Conservation (phyloP, 2,329 filamentous ascomycete species). For the Chrysoporthe austroafricana region DNA sequence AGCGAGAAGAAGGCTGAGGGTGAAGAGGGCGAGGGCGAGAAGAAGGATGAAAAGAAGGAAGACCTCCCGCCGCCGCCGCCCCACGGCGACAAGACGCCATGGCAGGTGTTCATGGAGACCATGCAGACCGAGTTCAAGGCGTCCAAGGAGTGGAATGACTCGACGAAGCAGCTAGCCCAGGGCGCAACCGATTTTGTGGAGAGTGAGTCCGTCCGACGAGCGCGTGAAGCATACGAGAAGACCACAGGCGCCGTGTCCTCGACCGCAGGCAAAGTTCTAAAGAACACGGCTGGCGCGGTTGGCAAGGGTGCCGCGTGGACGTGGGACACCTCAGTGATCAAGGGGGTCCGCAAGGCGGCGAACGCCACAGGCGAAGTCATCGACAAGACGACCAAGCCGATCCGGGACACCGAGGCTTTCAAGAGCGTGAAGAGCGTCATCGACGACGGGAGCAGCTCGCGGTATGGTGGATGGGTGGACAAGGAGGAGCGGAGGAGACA, state of each 20-base stretch:
- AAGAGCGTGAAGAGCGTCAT: conserved; percentile 95
- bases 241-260: conserved; percentile 82
- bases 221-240: conserved; percentile 83
- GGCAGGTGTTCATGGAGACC: conserved; percentile 99
- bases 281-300: conserved; percentile 82
- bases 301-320: conserved; percentile 94
- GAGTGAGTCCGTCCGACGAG: conserved; percentile 86
- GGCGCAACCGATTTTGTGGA: conserved; percentile 90
- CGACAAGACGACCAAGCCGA: conserved; percentile 92
- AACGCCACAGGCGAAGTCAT: conserved; percentile 83
- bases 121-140: conserved; percentile 91
- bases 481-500: conserved; percentile 88
- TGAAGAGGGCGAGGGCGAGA: conserved; percentile 53
- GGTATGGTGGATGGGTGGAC: conserved; percentile 96
- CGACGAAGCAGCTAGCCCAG: conserved; percentile 89
- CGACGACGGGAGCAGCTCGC: conserved; percentile 92
- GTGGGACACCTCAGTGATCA: conserved; percentile 93
- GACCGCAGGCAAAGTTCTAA: conserved; percentile 78
- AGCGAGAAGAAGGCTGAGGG: conserved; percentile 47
- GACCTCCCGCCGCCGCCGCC: conserved; percentile 85
- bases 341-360: conserved; percentile 85
- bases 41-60: conserved; percentile 66
- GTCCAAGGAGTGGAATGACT: conserved; percentile 99
- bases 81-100: conserved; percentile 96
- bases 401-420: conserved; percentile 92